Conservation (phyloP, 2,329 filamentous ascomycete species). For the Alternaria viburni region DNA sequence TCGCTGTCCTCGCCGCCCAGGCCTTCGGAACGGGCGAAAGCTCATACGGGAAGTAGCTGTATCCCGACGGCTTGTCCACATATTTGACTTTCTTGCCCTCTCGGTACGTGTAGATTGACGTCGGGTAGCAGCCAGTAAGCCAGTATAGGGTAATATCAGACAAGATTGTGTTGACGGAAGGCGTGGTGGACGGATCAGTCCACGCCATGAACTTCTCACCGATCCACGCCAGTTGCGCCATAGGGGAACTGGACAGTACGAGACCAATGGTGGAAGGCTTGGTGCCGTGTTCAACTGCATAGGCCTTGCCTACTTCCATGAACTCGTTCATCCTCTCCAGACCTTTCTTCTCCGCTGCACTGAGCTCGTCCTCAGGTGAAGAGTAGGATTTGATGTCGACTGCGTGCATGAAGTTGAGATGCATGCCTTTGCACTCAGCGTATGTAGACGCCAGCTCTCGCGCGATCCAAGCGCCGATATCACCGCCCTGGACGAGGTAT, state of each 20-base stretch:
- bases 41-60: constrained; percentile 54
- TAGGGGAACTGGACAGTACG: constrained; percentile 59
- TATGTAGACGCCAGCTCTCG: constrained; percentile 52
- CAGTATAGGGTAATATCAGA: constrained; percentile 62
- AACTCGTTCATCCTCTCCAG: constrained; percentile 51
- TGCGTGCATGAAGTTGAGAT: constrained; percentile 41
- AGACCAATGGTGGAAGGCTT: constrained; percentile 64
- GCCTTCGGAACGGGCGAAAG: constrained; percentile 48
- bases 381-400: constrained; percentile 20
- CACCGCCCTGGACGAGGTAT: constrained; percentile 65
- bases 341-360: constrained; percentile 47
- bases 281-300: constrained; percentile 61
- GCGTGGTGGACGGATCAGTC: constrained; percentile 51
- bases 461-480: constrained; percentile 58
- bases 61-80: constrained; percentile 53
- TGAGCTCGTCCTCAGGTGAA: constrained; percentile 25
- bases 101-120: constrained; percentile 60
- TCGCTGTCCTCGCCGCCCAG: constrained; percentile 50
- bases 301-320: constrained; percentile 53
- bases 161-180: constrained; percentile 54
- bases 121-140: constrained; percentile 59
- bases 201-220: constrained; percentile 64
- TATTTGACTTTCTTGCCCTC: constrained; percentile 32
- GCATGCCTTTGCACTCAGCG: constrained; percentile 56
- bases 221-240: constrained; percentile 65